Evolutionary conservation across 345 rosid genomes (phyloP).

Genomic region (Euphorbia lathyris): DNA sequence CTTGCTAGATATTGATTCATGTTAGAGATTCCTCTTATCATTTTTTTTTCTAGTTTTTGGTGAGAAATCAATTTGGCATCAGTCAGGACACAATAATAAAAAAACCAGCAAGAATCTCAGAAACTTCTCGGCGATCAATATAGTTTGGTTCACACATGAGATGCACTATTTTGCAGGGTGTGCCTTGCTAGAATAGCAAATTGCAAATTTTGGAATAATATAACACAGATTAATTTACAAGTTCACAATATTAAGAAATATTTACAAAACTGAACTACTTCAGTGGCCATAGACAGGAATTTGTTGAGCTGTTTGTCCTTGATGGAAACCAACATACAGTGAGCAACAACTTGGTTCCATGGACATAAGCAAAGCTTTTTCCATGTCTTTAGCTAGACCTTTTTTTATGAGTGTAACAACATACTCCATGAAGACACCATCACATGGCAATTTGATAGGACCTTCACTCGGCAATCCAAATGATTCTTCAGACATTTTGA

Average conservation of each 20-base stretch:
- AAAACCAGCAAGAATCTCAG: too few relatives aligned
- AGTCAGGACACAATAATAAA: too few relatives aligned
- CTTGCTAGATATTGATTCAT: neutral
- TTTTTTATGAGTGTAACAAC: neutral
- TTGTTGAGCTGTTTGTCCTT: neutral
- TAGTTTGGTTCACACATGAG: too few relatives aligned
- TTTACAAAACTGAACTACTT: conserved; percentile 3
- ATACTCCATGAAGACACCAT: conserved; percentile 5
- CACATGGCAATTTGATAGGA: conserved; percentile 19
- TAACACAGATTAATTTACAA: neutral
- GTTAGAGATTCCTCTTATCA: too few relatives aligned
- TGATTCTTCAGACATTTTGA: conserved; percentile 8
- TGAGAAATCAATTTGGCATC: too few relatives aligned
- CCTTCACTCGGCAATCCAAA: conserved; percentile 9
- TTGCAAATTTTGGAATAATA: neutral
- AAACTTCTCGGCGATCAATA: too few relatives aligned
- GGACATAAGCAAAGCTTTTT: neutral
- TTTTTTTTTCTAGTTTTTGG: too few relatives aligned
- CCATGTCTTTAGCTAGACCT: neutral
- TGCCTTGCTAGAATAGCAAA: too few relatives aligned
- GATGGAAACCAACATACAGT: neutral
- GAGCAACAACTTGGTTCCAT: neutral
- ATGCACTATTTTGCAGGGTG: too few relatives aligned
- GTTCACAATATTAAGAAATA: neutral
- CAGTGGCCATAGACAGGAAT: neutral